Evolutionary conservation across 2,329 filamentous ascomycete species (phyloP), one percentile per base, ranked within the genome.

Genomic region (Stachybotrys elegans): DNA sequence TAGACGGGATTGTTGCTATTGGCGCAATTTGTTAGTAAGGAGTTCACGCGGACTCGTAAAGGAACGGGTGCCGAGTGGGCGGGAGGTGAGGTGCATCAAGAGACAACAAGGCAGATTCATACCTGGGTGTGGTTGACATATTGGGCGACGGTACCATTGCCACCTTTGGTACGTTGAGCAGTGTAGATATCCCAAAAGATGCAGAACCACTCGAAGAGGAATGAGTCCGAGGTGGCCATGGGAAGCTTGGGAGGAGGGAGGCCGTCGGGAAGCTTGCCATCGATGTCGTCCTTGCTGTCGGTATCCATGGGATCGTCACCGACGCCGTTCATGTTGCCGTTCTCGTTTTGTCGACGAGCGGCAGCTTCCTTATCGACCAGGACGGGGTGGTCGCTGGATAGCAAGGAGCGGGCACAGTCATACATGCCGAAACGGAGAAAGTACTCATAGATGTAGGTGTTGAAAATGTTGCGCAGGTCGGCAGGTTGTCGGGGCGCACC

Each of bases 171-270:
- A 58, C 88, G 86, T 61, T 92, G 87, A 44, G 89, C 88, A 59
- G 83, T 83, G 67, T 87, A 94, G 55, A 97, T 89, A 58, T 98
- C 93, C 90, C 90, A 97, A 66, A 98, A 98, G 42, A 96, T 78
- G 59, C 84, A 88, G 72, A 94, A 98, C 93, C 93, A 98, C 59
- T 97, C 93, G 55, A 89, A 86, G n/a, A 98, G 74, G 59, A 98
- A 97, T 21, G 88, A 88, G 57, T 85, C 86, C 43, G 77, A 77
- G 48, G 74, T 73, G 40, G 78, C 77, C 60, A 73, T 76, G 12
- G 83, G 81, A 6, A 89, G 72, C 50, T 81, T 82, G 12, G 89
- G 84, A 6, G 79, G 75, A 5, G 92, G 92, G 31, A 97, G 76
- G 58, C 95, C 90, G 45, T 84, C 79, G 1, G 88, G 87, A 35